phyloP scores from a whole-genome alignment of 2,329 filamentous ascomycete genomes.

The Leptographium flavum region DNA sequence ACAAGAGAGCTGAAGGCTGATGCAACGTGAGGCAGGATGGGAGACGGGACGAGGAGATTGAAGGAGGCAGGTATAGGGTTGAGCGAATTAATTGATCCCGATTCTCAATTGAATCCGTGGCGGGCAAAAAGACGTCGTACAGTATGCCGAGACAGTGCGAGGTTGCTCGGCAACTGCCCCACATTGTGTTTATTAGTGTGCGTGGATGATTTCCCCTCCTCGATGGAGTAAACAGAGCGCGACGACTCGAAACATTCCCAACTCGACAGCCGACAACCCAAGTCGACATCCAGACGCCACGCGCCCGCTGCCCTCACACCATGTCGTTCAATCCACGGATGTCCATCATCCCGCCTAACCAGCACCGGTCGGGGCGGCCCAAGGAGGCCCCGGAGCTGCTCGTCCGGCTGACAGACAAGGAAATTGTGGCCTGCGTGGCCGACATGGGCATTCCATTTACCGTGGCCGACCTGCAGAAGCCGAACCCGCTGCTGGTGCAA shows the following conservation, averaged over 20 bases:
- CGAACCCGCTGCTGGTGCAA: conserved; percentile 87
- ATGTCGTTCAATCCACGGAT: conserved; percentile 48
- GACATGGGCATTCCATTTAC: conserved; percentile 90
- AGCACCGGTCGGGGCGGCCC: conserved; percentile 36
- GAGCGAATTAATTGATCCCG: too few relatives aligned
- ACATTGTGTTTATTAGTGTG: conserved; percentile 2
- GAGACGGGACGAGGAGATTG: too few relatives aligned
- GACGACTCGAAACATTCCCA: neutral
- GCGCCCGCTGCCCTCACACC: too few relatives aligned
- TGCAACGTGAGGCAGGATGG: too few relatives aligned
- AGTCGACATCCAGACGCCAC: too few relatives aligned
- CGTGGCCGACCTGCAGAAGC: conserved; percentile 77
- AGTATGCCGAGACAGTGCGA: too few relatives aligned
- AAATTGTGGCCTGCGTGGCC: conserved; percentile 93
- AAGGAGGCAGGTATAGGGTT: too few relatives aligned
- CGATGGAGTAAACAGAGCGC: too few relatives aligned
- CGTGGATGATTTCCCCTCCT: neutral
- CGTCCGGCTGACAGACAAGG: conserved; percentile 50
- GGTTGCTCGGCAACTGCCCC: conserved; percentile 11
- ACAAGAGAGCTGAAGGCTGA: too few relatives aligned
- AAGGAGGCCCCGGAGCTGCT: conserved; percentile 46
- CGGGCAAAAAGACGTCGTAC: too few relatives aligned
- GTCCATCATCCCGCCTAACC: conserved; percentile 42
- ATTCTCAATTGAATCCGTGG: too few relatives aligned
- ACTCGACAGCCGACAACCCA: neutral